These are phyloP conservation scores for Eimeria praecox DNA, from an alignment of 169 alveolate species.

Conservation along the genomic window DNA sequence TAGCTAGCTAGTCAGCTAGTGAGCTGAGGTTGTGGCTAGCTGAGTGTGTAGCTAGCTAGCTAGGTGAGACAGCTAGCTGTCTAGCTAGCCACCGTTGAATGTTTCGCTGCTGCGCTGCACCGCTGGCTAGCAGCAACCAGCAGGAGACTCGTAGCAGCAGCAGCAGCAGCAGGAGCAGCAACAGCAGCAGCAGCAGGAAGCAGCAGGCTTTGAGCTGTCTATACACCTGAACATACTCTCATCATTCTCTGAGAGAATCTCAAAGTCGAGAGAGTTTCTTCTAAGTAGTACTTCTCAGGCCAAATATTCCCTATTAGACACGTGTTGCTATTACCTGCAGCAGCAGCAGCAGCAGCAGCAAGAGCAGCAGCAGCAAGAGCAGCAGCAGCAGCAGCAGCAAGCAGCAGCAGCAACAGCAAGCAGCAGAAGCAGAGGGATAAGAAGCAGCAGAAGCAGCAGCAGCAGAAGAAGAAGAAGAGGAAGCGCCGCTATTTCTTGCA, in stretches of 20 bases:
- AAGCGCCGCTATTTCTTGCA: background rate
- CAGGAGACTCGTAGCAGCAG: background rate
- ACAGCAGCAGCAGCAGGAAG: background rate
- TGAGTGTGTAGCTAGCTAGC: constrained; percentile 14
- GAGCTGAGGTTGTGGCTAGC: too few species aligned
- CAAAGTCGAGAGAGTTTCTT: constrained; percentile 94
- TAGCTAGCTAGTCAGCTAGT: background rate
- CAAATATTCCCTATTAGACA: constrained; percentile 94
- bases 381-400: background rate
- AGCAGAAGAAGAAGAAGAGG: background rate
- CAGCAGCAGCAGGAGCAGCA: background rate
- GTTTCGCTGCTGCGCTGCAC: too few species aligned
- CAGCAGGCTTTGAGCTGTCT: background rate
- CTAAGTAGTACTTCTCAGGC: constrained; percentile 93
- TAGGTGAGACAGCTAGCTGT: background rate
- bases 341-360: constrained; percentile 25
- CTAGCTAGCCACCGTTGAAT: background rate
- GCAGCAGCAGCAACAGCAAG: background rate
- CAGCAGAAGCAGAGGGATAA: background rate
- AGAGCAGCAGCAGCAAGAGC: background rate
- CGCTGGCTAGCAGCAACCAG: background rate
- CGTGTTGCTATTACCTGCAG: constrained; percentile 91
- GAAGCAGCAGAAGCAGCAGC: background rate
- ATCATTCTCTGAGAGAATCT: constrained; percentile 96
- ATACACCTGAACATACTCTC: constrained; percentile 86